Evolutionary conservation across 179 eudicot species (phyloP), one percentile per base, ranked within the genome.

Genomic region (Dionaea muscipula): DNA sequence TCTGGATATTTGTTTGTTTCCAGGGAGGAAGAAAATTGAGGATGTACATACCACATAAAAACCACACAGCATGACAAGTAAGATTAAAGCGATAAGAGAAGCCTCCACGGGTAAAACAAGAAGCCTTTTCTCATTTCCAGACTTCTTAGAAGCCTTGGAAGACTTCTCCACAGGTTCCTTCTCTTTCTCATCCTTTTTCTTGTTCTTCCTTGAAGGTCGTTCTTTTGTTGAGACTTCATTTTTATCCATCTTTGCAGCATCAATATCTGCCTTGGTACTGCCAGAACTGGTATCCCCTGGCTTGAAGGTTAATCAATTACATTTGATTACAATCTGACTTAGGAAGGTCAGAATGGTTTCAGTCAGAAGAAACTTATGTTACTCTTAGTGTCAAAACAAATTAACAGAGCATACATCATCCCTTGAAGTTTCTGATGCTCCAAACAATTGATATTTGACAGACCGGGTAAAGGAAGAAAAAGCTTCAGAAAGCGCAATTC

Each of bases 401-500:
- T 31, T 31, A 4, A 11, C 24, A 48, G 40, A 26, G 46, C 80
- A 74, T 58, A 86, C 91, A 70, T 78, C 76, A 62, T 49, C 66
- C 48, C 67, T 68, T 37, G 73, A 59, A 41, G 61, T 47, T 54
- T 67, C 71, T 47, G 71, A 61, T 51, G 47, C 22, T 59, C 74
- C 72, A 59, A 77, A 75, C 66, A 84, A 62, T 67, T 82, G 82
- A 59, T 68, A 82, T 67, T 87, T 91, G 54, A 91, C 73, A 47
- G 98, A 91, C 59, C 81, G 72, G 7, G 98, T 76, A 54, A 91
- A 75, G 61, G 85, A 86, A 63, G 70, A 75, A 70, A 91, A 91
- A 38, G 98, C 87, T 82, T 73, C 91, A 15, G 98, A 91, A 51
- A 91, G 88, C 43, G 98, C 98, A 72, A 91, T 87, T 65, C 98